Evolutionary conservation across 768 basidiomycete species (phyloP), one percentile per base, ranked within the genome.

Genomic region (Hydnomerulius pinastri): DNA sequence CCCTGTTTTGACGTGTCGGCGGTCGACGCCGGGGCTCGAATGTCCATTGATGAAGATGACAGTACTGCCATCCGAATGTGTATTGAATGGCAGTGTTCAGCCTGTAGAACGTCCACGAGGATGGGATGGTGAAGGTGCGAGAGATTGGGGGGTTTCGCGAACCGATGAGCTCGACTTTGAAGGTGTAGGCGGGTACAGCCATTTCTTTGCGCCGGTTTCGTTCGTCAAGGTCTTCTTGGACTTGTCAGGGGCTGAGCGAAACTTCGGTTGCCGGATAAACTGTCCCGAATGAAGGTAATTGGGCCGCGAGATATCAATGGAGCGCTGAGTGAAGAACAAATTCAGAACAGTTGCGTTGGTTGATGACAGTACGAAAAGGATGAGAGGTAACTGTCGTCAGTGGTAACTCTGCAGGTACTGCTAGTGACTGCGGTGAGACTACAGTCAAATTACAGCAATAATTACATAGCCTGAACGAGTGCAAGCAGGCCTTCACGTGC

Each of bases 1-100:
- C 28, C 30, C 39, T 23, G 12, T 24, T 25, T 33, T 30, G 29
- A 7, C 20, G 21, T 9, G 23, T 8, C 11, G 8, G 39, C 24
- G 37, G 28, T 20, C 13, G 42, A 29, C 25, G 43, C n/a, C 30
- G 17, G 15, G 32, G 25, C 24, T 49, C 38, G 46, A 56, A 62
- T 13, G 47, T 37, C 30, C 59, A 62, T 32, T 56, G 29, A 32
- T 62, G 61, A 27, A 59, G 55, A 43, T 62, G 55, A 21, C 43
- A 46, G 23, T 54, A 18, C 36, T 55, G 28, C 61, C 58, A 63
- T n/a, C 51, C 50, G 28, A 63, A 54, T 18, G 50, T 49, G 37
- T 63, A 57, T 42, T 63, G 61, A 17, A 63, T 59, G 6, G 50
- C 42, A 28, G 48, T 60, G 35, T 62, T 57, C 27, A 63, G 49